Evolutionary conservation across 345 rosid genomes (phyloP).

Genomic region (Syzygium aqueum): DNA sequence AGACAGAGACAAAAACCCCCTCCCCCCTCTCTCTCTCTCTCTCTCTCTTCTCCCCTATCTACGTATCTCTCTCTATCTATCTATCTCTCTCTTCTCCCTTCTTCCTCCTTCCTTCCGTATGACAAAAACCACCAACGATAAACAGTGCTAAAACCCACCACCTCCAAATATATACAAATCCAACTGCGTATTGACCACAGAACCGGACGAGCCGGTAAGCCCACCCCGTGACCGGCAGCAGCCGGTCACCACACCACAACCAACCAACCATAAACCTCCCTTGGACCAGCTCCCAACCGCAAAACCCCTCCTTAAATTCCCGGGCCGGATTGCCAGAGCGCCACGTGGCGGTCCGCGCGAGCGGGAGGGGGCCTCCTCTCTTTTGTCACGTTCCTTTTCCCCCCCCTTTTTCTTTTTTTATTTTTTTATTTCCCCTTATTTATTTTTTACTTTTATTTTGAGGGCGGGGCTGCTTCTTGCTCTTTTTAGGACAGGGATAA

Average conservation of each 20-base stretch:
- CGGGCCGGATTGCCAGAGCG: not conserved
- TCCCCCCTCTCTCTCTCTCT: not conserved
- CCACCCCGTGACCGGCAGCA: constrained; percentile 20
- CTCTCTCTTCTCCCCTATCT: not conserved
- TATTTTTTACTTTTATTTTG: too few species aligned
- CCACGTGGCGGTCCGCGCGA: not conserved
- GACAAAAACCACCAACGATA: constrained; percentile 14
- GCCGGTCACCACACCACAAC: constrained; percentile 7
- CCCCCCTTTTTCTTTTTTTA: not conserved
- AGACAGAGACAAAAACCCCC: constrained; percentile 27
- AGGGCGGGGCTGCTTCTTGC: too few species aligned
- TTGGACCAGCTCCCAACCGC: constrained; percentile 24
- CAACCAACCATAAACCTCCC: not conserved
- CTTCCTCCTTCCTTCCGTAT: not conserved
- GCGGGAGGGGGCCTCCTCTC: not conserved
- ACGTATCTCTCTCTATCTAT: not conserved
- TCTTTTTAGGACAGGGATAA: not conserved
- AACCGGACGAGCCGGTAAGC: constrained; percentile 24
- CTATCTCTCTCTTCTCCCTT: not conserved
- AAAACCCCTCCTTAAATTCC: not conserved
- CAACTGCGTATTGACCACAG: constrained; percentile 11
- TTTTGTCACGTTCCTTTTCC: not conserved
- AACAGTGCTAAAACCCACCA: constrained; percentile 48
- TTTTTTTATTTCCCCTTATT: rapidly evolving
- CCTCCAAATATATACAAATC: not conserved